Evolutionary conservation across 495 filamentous ascomycete genomes (phyloP).

Genomic region (Jackrogersella minutella): DNA sequence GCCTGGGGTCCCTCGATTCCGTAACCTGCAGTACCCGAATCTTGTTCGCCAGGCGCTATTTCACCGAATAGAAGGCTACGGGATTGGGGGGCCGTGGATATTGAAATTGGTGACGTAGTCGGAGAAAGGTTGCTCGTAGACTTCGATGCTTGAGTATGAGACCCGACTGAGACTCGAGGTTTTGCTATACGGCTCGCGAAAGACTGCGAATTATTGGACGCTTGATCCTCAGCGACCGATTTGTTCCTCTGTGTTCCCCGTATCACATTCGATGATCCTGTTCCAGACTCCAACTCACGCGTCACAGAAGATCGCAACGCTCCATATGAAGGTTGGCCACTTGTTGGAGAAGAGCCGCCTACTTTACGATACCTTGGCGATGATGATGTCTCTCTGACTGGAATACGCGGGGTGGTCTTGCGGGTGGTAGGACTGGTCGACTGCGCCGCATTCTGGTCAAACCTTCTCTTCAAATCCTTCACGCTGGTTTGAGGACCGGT

Average conservation of each 20-base stretch:
- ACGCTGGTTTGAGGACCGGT: conserved; percentile 55
- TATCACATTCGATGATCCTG: conserved; percentile 31
- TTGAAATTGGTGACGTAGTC: conserved; percentile 32
- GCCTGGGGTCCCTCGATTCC: conserved; percentile 55
- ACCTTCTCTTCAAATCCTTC: conserved; percentile 63
- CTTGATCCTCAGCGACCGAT: conserved; percentile 52
- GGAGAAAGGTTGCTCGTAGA: conserved; percentile 55
- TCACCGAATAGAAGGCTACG: conserved; percentile 61
- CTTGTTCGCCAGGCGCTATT: conserved; percentile 53
- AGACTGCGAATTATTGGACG: conserved; percentile 58
- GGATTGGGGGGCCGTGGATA: conserved; percentile 37
- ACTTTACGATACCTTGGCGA: conserved; percentile 36
- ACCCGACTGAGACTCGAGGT: conserved; percentile 50
- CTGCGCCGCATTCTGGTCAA: conserved; percentile 54
- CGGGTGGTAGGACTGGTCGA: conserved; percentile 36
- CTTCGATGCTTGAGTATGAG: conserved; percentile 54
- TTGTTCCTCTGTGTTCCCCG: conserved; percentile 53
- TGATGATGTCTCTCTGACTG: conserved; percentile 45
- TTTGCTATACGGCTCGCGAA: conserved; percentile 61
- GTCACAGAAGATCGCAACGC: conserved; percentile 46
- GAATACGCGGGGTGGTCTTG: conserved; percentile 47
- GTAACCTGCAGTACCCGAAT: conserved; percentile 53
- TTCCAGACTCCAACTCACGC: conserved; percentile 45
- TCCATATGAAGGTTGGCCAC: conserved; percentile 47
- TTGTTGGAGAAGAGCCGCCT: conserved; percentile 43